Evolutionary conservation across 305 asterid species (phyloP).

Genomic region (Fraxinus velutina): DNA sequence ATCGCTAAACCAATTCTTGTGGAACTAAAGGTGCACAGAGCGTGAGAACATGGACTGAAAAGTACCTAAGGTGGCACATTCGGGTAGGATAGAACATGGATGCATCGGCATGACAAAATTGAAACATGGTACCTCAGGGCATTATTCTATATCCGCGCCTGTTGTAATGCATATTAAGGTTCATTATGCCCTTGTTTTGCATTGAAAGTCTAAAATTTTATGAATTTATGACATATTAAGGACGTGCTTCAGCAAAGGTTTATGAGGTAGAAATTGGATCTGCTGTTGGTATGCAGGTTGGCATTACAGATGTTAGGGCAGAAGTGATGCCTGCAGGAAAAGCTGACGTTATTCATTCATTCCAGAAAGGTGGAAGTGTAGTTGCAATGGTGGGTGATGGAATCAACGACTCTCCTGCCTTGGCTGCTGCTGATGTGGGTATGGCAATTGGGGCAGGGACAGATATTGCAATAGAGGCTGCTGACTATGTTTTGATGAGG

Average conservation of each 20-base stretch:
- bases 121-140: background rate
- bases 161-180: background rate
- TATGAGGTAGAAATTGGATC: background rate
- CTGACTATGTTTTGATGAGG: conserved; percentile 89
- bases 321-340: conserved; percentile 99
- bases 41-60: background rate
- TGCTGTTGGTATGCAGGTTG: conserved; percentile 55
- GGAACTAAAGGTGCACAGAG: background rate
- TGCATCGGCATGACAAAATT: background rate
- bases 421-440: conserved; percentile 97
- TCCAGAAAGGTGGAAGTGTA: conserved; percentile 72
- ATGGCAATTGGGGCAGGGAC: conserved; percentile 99
- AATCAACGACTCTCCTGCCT: conserved; percentile 91
- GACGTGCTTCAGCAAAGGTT: background rate
- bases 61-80: background rate
- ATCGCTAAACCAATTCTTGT: background rate
- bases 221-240: background rate
- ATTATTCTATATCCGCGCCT: background rate
- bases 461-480: conserved; percentile 98
- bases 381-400: conserved; percentile 99
- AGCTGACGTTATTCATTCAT: conserved; percentile 76
- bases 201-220: background rate
- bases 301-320: conserved; percentile 85
- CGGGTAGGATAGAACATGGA: background rate
- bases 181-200: background rate